phyloP scores from a whole-genome alignment of 192 early-diverging fungal species.

The Rhizophagus sp. region DNA sequence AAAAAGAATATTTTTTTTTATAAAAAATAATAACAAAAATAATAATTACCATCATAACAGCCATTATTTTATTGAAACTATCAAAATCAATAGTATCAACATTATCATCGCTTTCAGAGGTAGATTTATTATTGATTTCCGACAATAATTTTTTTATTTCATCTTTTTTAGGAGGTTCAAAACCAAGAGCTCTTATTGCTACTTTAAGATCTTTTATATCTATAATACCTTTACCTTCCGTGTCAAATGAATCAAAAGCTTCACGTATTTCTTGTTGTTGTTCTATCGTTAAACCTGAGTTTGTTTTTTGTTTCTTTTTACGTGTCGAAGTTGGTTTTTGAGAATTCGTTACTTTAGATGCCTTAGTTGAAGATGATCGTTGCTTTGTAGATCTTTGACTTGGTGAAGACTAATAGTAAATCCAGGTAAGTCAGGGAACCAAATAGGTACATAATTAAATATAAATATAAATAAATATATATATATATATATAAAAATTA shows the following conservation, averaged over 20 bases:
- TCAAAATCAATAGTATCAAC: conserved; percentile 48
- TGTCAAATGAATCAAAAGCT: conserved; percentile 75
- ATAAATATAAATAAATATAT: too few relatives aligned
- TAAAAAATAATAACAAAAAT: not conserved
- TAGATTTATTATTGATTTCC: conserved; percentile 31
- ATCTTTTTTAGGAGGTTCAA: conserved; percentile 51
- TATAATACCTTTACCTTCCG: conserved; percentile 58
- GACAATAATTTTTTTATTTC: conserved; percentile 45
- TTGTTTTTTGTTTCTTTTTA: conserved; percentile 22
- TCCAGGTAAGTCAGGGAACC: too few relatives aligned
- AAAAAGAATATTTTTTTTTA: not conserved
- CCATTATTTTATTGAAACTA: conserved; percentile 53
- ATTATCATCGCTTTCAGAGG: conserved; percentile 30
- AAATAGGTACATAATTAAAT: too few relatives aligned
- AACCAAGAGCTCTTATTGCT: conserved; percentile 61
- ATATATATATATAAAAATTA: too few relatives aligned
- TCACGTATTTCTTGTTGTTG: conserved; percentile 62
- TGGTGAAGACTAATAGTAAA: too few relatives aligned
- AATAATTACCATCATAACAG: conserved; percentile 58
- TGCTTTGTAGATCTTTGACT: too few relatives aligned
- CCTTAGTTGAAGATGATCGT: too few relatives aligned
- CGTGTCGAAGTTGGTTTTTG: not conserved
- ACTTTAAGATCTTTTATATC: conserved; percentile 72
- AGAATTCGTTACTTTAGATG: too few relatives aligned
- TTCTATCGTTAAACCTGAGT: conserved; percentile 50